Evolutionary conservation across 257 asterid genomes (phyloP), one percentile per base, ranked within the genome.

Genomic region (Salvia miltiorrhiza): DNA sequence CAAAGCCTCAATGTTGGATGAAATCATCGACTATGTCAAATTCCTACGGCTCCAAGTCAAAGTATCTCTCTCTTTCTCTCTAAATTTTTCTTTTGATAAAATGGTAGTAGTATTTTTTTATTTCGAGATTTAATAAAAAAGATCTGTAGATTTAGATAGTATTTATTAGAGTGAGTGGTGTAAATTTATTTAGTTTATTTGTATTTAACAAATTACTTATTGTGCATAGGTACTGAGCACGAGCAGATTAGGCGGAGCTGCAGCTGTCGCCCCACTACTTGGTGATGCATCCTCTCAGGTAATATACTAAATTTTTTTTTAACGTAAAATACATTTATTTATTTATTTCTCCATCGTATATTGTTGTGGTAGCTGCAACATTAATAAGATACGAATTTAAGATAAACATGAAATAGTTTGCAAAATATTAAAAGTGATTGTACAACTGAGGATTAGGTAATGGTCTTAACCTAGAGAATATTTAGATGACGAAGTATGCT

Each of bases 41-140:
- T 90, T 90, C 78, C 84, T 90, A 58, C 97, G 84, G 85, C 95
- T 91, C 84, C 97, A 91, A 85, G 97, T 91, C 96, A 91, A 91
- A 76, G 97, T 91, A 91, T 60, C 49, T 24, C 70, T 49, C 64
- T 54, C 68, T 43, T 23, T 55, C 66, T 41, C 65, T 59, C 47
- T 30, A 8, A 37, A 6, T 37, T 37, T 7, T 10, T 8, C 3
- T 37, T 37, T 37, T 9, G 13, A 37, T 8, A 30, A 30, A 30
- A 30, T 26, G 35, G 3, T 30, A 30, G 0, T 5, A 30, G 6
- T 30, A 30, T 6, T 37, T 37, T 37, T 37, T 37, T 7, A 37
- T 37, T 35, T 35, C 40, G 2, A 35, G 40, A 35, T 3, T 35
- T 37, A 37, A 0, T 37, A 37, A 37, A 30, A 26, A 30, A 1